Evolutionary conservation across 768 basidiomycete species (phyloP).

Genomic region (Serendipita sp.): DNA sequence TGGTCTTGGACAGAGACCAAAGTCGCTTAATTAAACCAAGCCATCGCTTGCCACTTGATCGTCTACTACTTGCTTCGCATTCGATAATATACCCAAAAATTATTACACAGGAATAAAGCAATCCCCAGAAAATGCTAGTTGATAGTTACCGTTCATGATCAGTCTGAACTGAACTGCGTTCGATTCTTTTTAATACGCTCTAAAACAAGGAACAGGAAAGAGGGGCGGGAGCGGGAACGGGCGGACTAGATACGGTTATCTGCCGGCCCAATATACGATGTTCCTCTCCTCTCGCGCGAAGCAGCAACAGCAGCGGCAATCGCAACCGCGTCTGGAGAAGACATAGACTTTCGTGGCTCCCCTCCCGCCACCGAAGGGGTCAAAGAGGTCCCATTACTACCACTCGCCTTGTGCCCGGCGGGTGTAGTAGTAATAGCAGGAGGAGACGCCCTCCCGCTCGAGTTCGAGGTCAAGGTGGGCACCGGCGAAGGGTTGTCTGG

Average conservation of each 20-base stretch:
- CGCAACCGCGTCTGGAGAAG: not conserved
- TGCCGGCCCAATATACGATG: conserved; percentile 5
- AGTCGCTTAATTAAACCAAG: too few species aligned
- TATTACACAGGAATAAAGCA: too few species aligned
- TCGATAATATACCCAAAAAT: too few species aligned
- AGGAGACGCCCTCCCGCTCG: conserved; percentile 1
- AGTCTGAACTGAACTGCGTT: too few species aligned
- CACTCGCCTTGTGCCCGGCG: not conserved
- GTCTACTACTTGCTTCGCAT: too few species aligned
- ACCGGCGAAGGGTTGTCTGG: not conserved
- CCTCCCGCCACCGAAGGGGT: not conserved
- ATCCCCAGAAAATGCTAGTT: too few species aligned
- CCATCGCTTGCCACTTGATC: too few species aligned
- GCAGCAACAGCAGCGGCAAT: conserved; percentile 2
- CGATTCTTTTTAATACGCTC: too few species aligned
- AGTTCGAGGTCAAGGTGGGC: not conserved
- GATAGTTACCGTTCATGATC: not conserved
- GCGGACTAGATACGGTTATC: not conserved
- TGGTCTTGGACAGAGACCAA: too few species aligned
- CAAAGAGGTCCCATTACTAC: not conserved
- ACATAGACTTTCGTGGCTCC: not conserved
- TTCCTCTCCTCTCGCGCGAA: not conserved
- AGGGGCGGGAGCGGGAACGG: not conserved
- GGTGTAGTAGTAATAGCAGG: too few species aligned
- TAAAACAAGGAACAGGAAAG: too few species aligned